phyloP scores from a whole-genome alignment of 768 basidiomycete species.

The Gloeostereum incarnatum region DNA sequence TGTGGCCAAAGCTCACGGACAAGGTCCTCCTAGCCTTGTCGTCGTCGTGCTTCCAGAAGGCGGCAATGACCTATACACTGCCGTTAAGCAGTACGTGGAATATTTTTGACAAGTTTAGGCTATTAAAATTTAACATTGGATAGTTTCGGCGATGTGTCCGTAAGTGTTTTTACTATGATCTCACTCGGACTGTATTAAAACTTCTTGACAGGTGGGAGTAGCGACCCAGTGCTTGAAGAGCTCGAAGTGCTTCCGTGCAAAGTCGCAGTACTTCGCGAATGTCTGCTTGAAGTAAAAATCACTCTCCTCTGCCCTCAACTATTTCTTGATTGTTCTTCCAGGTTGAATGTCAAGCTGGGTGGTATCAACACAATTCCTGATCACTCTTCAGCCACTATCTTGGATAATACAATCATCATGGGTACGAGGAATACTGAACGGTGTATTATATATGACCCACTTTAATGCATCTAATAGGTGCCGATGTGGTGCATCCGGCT shows the following conservation, averaged over 20 bases:
- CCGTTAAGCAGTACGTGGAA: slow-evolving; percentile 63
- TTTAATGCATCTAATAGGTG: slow-evolving; percentile 45
- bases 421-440: too few relatives aligned
- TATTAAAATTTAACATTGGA: slow-evolving; percentile 1
- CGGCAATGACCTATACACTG: slow-evolving; percentile 67
- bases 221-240: slow-evolving; percentile 74
- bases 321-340: slow-evolving; percentile 16
- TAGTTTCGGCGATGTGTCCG: slow-evolving; percentile 66
- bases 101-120: neutral
- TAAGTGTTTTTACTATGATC: slow-evolving; percentile 15
- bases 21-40: slow-evolving; percentile 46
- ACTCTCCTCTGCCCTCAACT: neutral
- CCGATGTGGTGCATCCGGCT: slow-evolving; percentile 78
- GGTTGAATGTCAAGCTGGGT: slow-evolving; percentile 78
- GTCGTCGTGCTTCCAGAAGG: slow-evolving; percentile 67
- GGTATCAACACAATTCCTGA: slow-evolving; percentile 78
- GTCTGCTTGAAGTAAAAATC: slow-evolving; percentile 62
- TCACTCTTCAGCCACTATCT: slow-evolving; percentile 48
- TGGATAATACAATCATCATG: slow-evolving; percentile 76
- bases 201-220: slow-evolving; percentile 45
- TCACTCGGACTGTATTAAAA: slow-evolving; percentile 1
- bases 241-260: slow-evolving; percentile 56
- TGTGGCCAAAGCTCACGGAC: slow-evolving; percentile 27
- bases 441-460: too few relatives aligned
- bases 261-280: slow-evolving; percentile 74